These are phyloP conservation scores for Monosporozyma aquatica DNA, from an alignment of 805 yeast species.

Conservation along the genomic window DNA sequence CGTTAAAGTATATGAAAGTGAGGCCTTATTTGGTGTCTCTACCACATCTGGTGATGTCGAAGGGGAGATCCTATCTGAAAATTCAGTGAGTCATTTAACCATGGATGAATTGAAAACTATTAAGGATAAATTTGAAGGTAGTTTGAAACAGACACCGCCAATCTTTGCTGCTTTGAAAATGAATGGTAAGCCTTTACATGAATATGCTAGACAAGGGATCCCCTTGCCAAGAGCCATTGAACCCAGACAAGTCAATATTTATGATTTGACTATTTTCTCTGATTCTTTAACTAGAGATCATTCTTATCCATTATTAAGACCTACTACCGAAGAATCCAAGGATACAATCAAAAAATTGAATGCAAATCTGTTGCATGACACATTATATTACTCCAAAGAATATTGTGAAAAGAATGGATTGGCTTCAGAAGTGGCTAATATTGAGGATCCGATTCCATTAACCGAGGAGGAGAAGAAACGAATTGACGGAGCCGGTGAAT, in stretches of 20 bases:
- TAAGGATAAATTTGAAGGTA: conserved; percentile 65
- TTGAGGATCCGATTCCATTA: conserved; percentile 34
- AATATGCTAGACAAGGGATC: conserved; percentile 81
- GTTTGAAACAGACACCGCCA: conserved; percentile 85
- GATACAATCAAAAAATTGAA: conserved; percentile 25
- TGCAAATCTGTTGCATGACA: conserved; percentile 56
- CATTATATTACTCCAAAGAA: conserved; percentile 50
- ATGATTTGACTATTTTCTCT: conserved; percentile 39
- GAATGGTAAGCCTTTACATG: conserved; percentile 89
- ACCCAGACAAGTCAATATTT: conserved; percentile 59
- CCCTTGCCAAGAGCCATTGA: conserved; percentile 82
- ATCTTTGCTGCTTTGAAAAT: conserved; percentile 88
- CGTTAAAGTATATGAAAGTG: conserved; percentile 70
- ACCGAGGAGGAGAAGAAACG: conserved; percentile 27
- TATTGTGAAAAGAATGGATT: conserved; percentile 38
- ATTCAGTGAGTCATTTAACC: conserved; percentile 48
- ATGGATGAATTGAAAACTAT: conserved; percentile 41
- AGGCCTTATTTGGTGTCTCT: conserved; percentile 77
- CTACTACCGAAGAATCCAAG: conserved; percentile 25
- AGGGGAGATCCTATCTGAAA: conserved; percentile 64
- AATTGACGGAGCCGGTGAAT: conserved; percentile 29
- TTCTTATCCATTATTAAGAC: conserved; percentile 37
- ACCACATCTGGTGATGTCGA: conserved; percentile 93
- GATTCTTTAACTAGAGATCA: conserved; percentile 52
- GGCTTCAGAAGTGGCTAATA: conserved; percentile 33